These are phyloP conservation scores for Fusarium heterosporum DNA, from an alignment of 2,329 filamentous ascomycete genomes.

Conservation along the genomic window DNA sequence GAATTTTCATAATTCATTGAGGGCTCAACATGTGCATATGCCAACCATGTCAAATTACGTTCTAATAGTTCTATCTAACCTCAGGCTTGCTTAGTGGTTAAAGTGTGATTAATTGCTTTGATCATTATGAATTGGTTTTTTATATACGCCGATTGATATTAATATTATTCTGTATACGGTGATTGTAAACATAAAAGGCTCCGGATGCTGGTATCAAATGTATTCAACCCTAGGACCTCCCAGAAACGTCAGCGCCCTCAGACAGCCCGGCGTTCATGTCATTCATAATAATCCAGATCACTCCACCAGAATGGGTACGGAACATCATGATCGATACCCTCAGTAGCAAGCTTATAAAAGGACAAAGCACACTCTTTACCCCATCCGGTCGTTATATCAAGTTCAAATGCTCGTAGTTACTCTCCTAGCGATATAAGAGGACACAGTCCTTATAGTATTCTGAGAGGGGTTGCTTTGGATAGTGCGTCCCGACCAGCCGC, in stretches of 20 bases:
- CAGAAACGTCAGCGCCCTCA: background rate
- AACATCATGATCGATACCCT: slow-evolving; percentile 7
- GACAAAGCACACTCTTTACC: background rate
- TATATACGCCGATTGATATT: too few species aligned
- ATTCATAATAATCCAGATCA: slow-evolving; percentile 19
- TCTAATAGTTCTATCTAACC: too few species aligned
- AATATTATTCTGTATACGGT: too few species aligned
- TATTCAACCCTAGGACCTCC: too few species aligned
- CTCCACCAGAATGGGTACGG: slow-evolving; percentile 15
- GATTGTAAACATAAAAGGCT: too few species aligned
- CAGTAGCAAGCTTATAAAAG: slow-evolving; percentile 10
- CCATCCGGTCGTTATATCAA: background rate
- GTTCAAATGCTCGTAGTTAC: slow-evolving; percentile 8
- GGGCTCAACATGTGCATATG: too few species aligned
- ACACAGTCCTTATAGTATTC: slow-evolving; percentile 18
- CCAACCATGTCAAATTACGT: too few species aligned
- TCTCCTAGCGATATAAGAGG: background rate
- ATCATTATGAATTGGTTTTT: too few species aligned
- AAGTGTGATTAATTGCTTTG: too few species aligned
- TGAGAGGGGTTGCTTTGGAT: background rate
- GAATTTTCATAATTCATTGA: too few species aligned
- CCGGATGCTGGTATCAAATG: too few species aligned
- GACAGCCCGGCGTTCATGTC: slow-evolving; percentile 6
- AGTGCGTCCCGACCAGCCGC: slow-evolving; percentile 2
- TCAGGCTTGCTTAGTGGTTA: too few species aligned